Percentiles rank a stretch among this genome's conserved stretches.
Evolutionary conservation across 805 yeast species (phyloP).

Genomic region (Jamesozyma piceae): DNA sequence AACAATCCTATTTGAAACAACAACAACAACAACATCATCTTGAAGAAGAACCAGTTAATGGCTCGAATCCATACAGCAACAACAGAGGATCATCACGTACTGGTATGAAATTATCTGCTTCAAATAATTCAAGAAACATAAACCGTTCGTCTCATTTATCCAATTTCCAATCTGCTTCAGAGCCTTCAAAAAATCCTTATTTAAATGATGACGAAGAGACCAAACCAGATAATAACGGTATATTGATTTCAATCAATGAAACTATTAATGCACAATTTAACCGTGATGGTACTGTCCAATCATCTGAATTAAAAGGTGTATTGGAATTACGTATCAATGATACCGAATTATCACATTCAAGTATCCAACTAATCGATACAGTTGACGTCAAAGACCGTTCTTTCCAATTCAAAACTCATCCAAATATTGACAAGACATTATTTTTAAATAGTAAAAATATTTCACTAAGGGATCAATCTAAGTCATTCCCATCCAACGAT

Average conservation of each 20-base stretch:
- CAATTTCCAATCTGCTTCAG: neutral
- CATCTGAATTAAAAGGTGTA: constrained; percentile 83
- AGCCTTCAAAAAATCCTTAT: neutral
- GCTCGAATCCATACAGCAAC: constrained; percentile 1
- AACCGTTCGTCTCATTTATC: neutral
- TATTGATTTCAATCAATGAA: constrained; percentile 69
- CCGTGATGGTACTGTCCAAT: constrained; percentile 68
- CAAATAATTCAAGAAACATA: neutral
- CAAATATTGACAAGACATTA: constrained; percentile 76
- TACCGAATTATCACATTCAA: constrained; percentile 57
- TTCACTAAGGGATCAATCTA: constrained; percentile 65
- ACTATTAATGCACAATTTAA: constrained; percentile 65
- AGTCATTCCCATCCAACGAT: constrained; percentile 86
- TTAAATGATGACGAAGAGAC: constrained; percentile 18
- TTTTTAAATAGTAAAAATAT: constrained; percentile 52
- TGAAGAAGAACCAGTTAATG: neutral
- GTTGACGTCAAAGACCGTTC: constrained; percentile 36
- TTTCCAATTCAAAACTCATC: constrained; percentile 84
- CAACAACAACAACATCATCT: constrained; percentile 14
- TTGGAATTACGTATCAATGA: constrained; percentile 80
- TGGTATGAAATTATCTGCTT: constrained; percentile 23
- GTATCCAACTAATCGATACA: constrained; percentile 46
- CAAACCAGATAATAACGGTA: constrained; percentile 55
- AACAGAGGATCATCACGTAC: constrained; percentile 7
- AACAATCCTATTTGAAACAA: constrained; percentile 25